These are phyloP conservation scores for Penicillium cataractarum DNA, from an alignment of 495 filamentous ascomycete species.

Conservation along the genomic window DNA sequence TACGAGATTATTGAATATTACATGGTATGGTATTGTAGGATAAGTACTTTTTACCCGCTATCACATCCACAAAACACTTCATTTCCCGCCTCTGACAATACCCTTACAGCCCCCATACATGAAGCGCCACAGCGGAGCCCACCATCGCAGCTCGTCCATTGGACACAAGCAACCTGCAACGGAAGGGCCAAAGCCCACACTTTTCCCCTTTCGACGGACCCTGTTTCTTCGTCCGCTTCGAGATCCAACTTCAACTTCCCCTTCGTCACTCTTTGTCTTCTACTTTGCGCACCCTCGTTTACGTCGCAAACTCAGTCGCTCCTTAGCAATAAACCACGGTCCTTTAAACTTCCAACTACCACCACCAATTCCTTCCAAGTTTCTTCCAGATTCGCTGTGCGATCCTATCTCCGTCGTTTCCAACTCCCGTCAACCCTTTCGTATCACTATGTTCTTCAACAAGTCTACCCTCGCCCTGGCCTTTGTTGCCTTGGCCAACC, in stretches of 20 bases:
- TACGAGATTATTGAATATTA: not conserved
- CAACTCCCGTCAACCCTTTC: constrained; percentile 17
- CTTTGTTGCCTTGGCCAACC: constrained; percentile 40
- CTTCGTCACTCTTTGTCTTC: constrained; percentile 34
- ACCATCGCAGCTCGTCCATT: constrained; percentile 21
- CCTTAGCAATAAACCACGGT: constrained; percentile 27
- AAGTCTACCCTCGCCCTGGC: constrained; percentile 40
- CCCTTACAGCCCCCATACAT: not conserved
- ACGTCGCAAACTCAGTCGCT: constrained; percentile 23
- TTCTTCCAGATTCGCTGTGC: constrained; percentile 29
- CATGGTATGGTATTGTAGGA: not conserved
- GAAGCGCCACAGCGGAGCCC: not conserved
- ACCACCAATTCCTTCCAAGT: not conserved
- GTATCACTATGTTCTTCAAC: constrained; percentile 41
- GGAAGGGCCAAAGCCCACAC: constrained; percentile 16
- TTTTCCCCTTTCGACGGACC: constrained; percentile 10
- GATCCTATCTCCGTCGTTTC: constrained; percentile 24
- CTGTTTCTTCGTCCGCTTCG: constrained; percentile 10
- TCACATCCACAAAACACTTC: too few species aligned
- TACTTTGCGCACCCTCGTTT: constrained; percentile 25
- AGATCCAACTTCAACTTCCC: constrained; percentile 24
- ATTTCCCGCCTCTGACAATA: too few species aligned
- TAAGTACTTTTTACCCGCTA: not conserved
- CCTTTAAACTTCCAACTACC: constrained; percentile 15
- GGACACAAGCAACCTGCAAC: constrained; percentile 2